Evolutionary conservation across 306 rosid genomes (phyloP).

Genomic region (Sophora flavescens): DNA sequence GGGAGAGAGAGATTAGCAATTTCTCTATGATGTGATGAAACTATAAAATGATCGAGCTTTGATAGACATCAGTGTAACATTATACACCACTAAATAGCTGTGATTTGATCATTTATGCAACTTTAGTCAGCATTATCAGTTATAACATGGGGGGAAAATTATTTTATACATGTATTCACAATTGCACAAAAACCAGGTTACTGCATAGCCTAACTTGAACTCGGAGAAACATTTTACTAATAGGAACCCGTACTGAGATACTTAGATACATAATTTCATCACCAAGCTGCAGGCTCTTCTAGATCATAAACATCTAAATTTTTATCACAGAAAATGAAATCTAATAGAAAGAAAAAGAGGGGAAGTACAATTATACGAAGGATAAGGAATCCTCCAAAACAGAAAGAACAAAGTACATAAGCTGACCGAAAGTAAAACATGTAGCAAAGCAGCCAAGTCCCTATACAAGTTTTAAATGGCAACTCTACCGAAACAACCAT

Average conservation of each 20-base stretch:
- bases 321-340: background rate
- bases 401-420: conserved; percentile 1
- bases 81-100: background rate
- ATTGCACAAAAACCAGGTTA: background rate
- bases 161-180: background rate
- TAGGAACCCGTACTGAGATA: background rate
- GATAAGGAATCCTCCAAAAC: conserved; percentile 18
- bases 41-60: too few relatives aligned
- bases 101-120: background rate
- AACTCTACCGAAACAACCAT: conserved; percentile 1
- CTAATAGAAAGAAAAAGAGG: background rate
- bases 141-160: background rate
- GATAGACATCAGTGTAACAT: background rate
- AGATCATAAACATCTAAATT: background rate
- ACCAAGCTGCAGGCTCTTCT: background rate
- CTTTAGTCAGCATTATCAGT: background rate
- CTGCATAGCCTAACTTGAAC: background rate
- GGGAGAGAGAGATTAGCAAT: too few relatives aligned
- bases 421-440: background rate
- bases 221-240: background rate
- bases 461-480: background rate
- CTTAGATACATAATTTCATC: conserved; percentile 1
- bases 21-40: too few relatives aligned
- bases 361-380: background rate
- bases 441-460: background rate